Percentiles rank a stretch among this genome's conserved stretches.
phyloP scores from a whole-genome alignment of 345 rosid genomes.

The Turnera subulata region DNA sequence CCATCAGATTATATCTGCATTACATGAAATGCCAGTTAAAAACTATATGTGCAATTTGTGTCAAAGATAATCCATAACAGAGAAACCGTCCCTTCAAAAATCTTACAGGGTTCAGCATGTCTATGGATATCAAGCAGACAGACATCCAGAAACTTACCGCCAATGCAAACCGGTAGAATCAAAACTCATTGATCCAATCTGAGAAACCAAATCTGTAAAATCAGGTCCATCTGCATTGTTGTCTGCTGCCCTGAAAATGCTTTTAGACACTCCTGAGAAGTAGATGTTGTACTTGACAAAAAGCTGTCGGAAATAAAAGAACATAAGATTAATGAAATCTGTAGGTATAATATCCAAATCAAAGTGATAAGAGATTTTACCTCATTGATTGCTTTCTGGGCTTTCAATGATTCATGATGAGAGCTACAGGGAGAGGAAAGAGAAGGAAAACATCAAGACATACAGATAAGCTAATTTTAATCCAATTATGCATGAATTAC shows the following conservation, averaged over 20 bases:
- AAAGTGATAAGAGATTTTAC: constrained; percentile 42
- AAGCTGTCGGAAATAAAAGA: constrained; percentile 54
- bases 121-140: constrained; percentile 11
- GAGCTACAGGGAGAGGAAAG: constrained; percentile 51
- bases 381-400: constrained; percentile 92
- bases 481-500: too few species aligned
- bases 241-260: constrained; percentile 59
- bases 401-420: constrained; percentile 88
- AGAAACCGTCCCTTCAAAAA: constrained; percentile 1
- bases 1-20: constrained; percentile 85
- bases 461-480: too few species aligned
- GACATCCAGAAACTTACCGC: constrained; percentile 55
- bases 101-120: constrained; percentile 4
- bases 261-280: constrained; percentile 84
- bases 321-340: constrained; percentile 12
- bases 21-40: background rate
- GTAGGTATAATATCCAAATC: constrained; percentile 2
- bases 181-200: constrained; percentile 82
- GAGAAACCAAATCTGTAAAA: constrained; percentile 77
- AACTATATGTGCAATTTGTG: constrained; percentile 4
- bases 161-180: constrained; percentile 89
- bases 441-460: constrained; percentile 2
- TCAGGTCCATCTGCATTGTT: constrained; percentile 57
- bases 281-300: constrained; percentile 97
- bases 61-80: constrained; percentile 11